Conservation (phyloP, 2,329 filamentous ascomycete genomes). For the Teratosphaeria nubilosa region DNA sequence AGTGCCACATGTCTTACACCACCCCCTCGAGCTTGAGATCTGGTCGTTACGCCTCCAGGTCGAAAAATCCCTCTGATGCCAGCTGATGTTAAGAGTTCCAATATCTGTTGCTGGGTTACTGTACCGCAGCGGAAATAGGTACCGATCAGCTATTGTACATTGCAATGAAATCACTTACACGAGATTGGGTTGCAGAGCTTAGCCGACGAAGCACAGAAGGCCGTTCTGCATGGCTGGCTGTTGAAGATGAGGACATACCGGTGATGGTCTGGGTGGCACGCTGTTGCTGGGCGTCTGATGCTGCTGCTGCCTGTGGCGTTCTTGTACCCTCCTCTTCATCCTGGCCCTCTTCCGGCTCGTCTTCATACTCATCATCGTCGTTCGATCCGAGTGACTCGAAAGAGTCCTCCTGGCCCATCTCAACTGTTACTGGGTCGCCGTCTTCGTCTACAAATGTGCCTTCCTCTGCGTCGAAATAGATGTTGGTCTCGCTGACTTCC, state of each 20-base stretch:
- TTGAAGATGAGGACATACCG: conserved; percentile 16
- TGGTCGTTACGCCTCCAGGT: conserved; percentile 18
- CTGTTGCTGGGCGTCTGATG: conserved; percentile 5
- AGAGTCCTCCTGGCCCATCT: conserved; percentile 13
- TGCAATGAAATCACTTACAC: conserved; percentile 6
- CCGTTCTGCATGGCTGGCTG: conserved; percentile 2
- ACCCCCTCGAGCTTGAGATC: conserved; percentile 13
- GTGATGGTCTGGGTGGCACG: conserved; percentile 17
- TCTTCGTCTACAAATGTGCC: conserved; percentile 21
- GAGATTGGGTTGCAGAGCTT: conserved; percentile 8
- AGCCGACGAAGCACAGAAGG: conserved; percentile 4
- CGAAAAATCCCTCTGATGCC: conserved; percentile 45
- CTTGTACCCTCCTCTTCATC: conserved; percentile 26
- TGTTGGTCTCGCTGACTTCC: conserved; percentile 30
- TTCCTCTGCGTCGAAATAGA: conserved; percentile 29
- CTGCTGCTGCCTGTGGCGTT: conserved; percentile 14
- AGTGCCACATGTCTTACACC: conserved; percentile 13
- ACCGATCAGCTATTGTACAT: conserved; percentile 10
- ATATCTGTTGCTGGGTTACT: conserved; percentile 41
- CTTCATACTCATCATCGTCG: conserved; percentile 12
- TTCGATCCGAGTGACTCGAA: conserved; percentile 21
- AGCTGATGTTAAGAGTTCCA: conserved; percentile 44
- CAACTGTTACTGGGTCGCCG: conserved; percentile 18
- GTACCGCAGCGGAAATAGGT: conserved; percentile 8
- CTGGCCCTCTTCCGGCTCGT: conserved; percentile 21